Evolutionary conservation across 1,139 yeast genomes (phyloP).

Genomic region (Wickerhamomyces sp.): DNA sequence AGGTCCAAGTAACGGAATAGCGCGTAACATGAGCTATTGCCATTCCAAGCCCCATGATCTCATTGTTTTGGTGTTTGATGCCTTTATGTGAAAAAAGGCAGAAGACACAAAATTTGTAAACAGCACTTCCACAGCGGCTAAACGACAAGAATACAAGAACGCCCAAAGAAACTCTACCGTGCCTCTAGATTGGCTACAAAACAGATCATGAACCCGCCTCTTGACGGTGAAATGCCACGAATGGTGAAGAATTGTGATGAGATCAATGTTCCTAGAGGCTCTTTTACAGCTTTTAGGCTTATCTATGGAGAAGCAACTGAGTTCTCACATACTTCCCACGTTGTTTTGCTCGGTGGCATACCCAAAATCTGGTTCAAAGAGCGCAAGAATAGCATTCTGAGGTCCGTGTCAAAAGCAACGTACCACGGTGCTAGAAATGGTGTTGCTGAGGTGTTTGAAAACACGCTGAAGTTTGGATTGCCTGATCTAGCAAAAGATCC

Average conservation of each 20-base stretch:
- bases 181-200: no score
- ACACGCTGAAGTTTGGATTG: conserved; percentile 7
- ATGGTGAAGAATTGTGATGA: not conserved
- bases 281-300: conserved; percentile 65
- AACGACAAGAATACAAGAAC: no score
- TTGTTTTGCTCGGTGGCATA: conserved; percentile 55
- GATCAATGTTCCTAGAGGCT: conserved; percentile 19
- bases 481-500: conserved; percentile 3
- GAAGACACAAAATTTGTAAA: no score
- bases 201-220: no score
- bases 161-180: no score
- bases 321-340: conserved; percentile 44
- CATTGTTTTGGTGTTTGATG: no score
- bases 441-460: conserved; percentile 6
- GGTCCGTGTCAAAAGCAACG: conserved; percentile 19
- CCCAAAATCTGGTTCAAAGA: conserved; percentile 59
- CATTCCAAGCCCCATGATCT: no score
- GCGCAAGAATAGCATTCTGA: conserved; percentile 23
- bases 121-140: no score
- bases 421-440: conserved; percentile 17
- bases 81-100: no score
- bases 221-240: no score
- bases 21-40: no score
- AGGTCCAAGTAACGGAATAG: no score
- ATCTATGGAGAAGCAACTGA: conserved; percentile 46